Evolutionary conservation across 176 grass and related monocot species (phyloP).

Genomic region (Ensete ventricosum): DNA sequence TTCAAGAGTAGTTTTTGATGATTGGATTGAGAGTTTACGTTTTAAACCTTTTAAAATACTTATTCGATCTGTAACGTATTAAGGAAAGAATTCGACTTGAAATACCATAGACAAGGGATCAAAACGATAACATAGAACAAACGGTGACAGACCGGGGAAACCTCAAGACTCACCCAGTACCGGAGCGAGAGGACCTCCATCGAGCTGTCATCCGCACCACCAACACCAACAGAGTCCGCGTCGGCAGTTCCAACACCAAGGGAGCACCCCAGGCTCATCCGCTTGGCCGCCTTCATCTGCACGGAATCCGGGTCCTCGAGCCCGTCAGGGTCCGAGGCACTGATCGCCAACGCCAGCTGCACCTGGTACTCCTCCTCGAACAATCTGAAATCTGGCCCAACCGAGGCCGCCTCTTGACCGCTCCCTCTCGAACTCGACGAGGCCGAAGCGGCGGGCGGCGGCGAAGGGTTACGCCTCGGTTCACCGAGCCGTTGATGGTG

Average conservation of each 20-base stretch:
- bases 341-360: slow-evolving; percentile 80
- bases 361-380: slow-evolving; percentile 95
- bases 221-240: background rate
- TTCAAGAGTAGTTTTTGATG: background rate
- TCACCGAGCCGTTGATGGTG: slow-evolving; percentile 30
- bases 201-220: slow-evolving; percentile 24
- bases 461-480: background rate
- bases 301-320: slow-evolving; percentile 82
- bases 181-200: slow-evolving; percentile 66
- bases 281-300: slow-evolving; percentile 91
- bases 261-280: slow-evolving; percentile 65
- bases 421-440: slow-evolving; percentile 5
- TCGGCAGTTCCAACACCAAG: background rate
- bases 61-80: background rate
- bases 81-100: background rate
- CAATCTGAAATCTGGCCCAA: slow-evolving; percentile 22
- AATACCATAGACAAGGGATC: background rate
- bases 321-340: slow-evolving; percentile 68
- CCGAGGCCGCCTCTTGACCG: slow-evolving; percentile 1
- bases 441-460: slow-evolving; percentile 10
- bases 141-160: background rate
- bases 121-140: background rate
- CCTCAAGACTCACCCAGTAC: slow-evolving; percentile 41
- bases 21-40: background rate
- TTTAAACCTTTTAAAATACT: background rate